Percentiles rank a stretch among this genome's conserved stretches.
Conservation (phyloP, 2,329 filamentous ascomycete genomes). For the Aspergillus sp. region DNA sequence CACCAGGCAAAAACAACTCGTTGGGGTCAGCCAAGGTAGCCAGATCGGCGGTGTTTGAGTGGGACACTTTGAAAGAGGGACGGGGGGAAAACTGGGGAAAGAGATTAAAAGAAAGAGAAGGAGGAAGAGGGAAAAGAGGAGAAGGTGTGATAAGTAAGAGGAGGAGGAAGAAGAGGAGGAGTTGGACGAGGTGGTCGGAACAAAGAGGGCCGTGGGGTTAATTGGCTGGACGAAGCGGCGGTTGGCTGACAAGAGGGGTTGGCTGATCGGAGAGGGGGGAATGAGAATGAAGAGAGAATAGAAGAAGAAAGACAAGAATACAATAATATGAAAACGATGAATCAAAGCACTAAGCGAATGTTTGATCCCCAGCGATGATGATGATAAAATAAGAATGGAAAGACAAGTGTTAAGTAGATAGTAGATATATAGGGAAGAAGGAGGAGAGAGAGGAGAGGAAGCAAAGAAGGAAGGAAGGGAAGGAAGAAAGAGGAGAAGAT, state of each 20-base stretch:
- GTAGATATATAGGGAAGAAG: neutral
- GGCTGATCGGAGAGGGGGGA: slow-evolving; percentile 4
- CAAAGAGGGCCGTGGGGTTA: slow-evolving; percentile 20
- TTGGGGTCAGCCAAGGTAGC: slow-evolving; percentile 42
- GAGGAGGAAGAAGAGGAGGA: neutral
- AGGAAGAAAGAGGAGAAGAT: slow-evolving; percentile 5
- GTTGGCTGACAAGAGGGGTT: slow-evolving; percentile 18
- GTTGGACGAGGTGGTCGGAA: slow-evolving; percentile 11
- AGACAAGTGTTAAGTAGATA: slow-evolving; percentile 8
- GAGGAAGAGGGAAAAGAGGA: slow-evolving; percentile 8
- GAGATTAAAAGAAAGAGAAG: slow-evolving; percentile 8
- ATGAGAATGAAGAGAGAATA: neutral
- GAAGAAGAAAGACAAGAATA: neutral
- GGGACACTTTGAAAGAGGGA: slow-evolving; percentile 22
- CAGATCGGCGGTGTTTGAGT: slow-evolving; percentile 34
- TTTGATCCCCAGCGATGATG: neutral
- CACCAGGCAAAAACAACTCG: slow-evolving; percentile 45
- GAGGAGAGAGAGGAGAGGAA: slow-evolving; percentile 3
- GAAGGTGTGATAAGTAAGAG: no score
- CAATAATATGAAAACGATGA: neutral
- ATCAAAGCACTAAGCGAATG: slow-evolving; percentile 7
- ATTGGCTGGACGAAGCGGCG: slow-evolving; percentile 15
- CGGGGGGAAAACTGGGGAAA: slow-evolving; percentile 6
- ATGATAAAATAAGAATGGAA: neutral
- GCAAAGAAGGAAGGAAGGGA: slow-evolving; percentile 12